Conservation (phyloP, 306 rosid species). For the Hylodesmum podocarpum region DNA sequence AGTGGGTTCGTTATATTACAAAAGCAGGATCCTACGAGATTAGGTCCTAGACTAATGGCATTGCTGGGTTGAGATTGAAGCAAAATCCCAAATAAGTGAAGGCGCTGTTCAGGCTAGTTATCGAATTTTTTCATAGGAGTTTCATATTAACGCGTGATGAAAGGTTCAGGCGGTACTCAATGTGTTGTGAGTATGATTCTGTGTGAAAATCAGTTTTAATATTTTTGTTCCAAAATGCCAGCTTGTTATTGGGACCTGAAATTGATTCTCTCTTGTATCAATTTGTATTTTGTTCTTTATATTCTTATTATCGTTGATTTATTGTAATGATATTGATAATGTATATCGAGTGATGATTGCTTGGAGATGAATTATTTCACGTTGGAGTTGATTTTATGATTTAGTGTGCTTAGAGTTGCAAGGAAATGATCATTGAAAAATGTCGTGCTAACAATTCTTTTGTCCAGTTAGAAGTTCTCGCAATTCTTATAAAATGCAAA, state of each 20-base stretch:
- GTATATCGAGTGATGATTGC: constrained; percentile 4
- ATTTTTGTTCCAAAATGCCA: constrained; percentile 17
- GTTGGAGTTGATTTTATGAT: background rate
- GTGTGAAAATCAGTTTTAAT: constrained; percentile 18
- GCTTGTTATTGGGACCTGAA: constrained; percentile 17
- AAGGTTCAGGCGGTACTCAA: constrained; percentile 7
- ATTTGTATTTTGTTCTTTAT: constrained; percentile 14
- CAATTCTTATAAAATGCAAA: background rate
- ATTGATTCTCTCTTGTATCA: constrained; percentile 20
- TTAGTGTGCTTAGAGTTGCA: background rate
- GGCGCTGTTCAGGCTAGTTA: background rate
- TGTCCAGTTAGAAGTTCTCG: background rate
- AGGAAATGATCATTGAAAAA: background rate
- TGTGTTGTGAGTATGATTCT: constrained; percentile 26
- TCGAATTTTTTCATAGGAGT: background rate
- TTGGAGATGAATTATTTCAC: background rate
- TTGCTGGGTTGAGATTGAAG: constrained; percentile 26
- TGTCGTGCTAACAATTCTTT: background rate
- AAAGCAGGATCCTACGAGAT: constrained; percentile 90
- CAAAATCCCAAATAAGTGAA: constrained; percentile 1
- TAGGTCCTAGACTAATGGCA: constrained; percentile 57
- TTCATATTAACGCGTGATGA: background rate
- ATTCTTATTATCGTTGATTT: background rate
- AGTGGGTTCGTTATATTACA: constrained; percentile 92
- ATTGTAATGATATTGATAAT: constrained; percentile 5